Base-by-base conservation (phyloP, 495 filamentous ascomycete species). In the Lichenothelia convexa region DNA sequence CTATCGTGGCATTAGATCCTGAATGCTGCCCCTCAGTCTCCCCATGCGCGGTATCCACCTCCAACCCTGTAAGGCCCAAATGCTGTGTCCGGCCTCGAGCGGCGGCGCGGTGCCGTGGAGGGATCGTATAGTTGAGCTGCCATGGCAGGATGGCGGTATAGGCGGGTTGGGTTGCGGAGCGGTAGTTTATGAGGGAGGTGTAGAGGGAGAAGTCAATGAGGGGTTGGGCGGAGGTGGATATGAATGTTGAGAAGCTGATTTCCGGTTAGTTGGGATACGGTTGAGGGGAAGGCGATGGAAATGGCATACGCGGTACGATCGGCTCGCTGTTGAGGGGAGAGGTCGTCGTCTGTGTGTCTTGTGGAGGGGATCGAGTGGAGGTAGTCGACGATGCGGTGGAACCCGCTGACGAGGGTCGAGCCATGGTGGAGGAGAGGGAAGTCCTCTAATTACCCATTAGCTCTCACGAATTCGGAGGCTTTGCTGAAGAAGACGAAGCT, bases 161-260 rank as follows among this genome's bases (percentile, higher is more conserved):
- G 21, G 80, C 72, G 6, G 83, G 80, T 5, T 78, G 73, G 22
- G 82, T 92, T 24, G 62, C 52, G 32, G 56, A 48, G 40, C 67
- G 62, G 64, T 85, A 97, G 58, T 93, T 94, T 40, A 77, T 68
- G 43, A 73, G 76, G 26, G 82, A 89, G 49, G 85, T 74, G 58
- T 89, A 95, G 45, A 97, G 75, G 27, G 48, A 53, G 32, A 56
- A 46, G 42, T 55, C 55, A 7, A 60, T 31, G 23, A 60, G 45
- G 7, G 51, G 51, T 17, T 30, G 41, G 3, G 45, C 55, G 13
- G 42, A 34, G 20, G 44, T 36, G 22, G 46, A 18, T 5, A 60
- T 35, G n/a, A n/a, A n/a, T n/a, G n/a, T n/a, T n/a, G n/a, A n/a
- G n/a, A n/a, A n/a, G n/a, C n/a, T n/a, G n/a, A n/a, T n/a, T n/a